phyloP scores from a whole-genome alignment of 495 filamentous ascomycete genomes.

The Bombardia bombarda region DNA sequence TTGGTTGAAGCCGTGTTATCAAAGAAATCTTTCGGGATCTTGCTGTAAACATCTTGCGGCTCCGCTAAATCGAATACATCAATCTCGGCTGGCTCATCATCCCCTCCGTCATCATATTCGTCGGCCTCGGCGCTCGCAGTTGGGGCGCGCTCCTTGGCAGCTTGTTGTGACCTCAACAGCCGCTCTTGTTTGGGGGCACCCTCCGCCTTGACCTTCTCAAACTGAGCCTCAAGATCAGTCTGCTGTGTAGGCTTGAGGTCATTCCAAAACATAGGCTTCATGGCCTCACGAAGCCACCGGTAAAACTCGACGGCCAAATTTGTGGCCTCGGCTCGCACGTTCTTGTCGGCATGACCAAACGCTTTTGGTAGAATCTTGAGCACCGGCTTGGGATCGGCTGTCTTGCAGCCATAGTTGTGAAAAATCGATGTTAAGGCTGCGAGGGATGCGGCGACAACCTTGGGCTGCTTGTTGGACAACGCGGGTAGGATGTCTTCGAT shows the following conservation, averaged over 20 bases:
- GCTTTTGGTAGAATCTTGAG: constrained; percentile 84
- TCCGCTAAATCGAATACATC: constrained; percentile 86
- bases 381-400: constrained; percentile 93
- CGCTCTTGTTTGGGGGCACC: constrained; percentile 82
- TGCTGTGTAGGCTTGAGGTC: constrained; percentile 96
- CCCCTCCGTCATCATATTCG: constrained; percentile 51
- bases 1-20: constrained; percentile 83
- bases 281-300: constrained; percentile 93
- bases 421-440: constrained; percentile 74
- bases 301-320: constrained; percentile 91
- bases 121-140: constrained; percentile 47
- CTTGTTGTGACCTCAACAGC: constrained; percentile 82
- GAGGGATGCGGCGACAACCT: constrained; percentile 81
- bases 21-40: constrained; percentile 70
- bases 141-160: constrained; percentile 61
- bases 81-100: constrained; percentile 62
- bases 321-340: constrained; percentile 90
- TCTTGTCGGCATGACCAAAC: constrained; percentile 97
- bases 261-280: constrained; percentile 96
- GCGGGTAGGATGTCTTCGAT: constrained; percentile 85
- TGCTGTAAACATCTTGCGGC: constrained; percentile 79
- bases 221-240: constrained; percentile 85
- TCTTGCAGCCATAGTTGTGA: constrained; percentile 90
- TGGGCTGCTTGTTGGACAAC: constrained; percentile 87
- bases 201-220: constrained; percentile 87